Evolutionary conservation across 83 land plant species (phyloP).

Genomic region (Picea mariana): DNA sequence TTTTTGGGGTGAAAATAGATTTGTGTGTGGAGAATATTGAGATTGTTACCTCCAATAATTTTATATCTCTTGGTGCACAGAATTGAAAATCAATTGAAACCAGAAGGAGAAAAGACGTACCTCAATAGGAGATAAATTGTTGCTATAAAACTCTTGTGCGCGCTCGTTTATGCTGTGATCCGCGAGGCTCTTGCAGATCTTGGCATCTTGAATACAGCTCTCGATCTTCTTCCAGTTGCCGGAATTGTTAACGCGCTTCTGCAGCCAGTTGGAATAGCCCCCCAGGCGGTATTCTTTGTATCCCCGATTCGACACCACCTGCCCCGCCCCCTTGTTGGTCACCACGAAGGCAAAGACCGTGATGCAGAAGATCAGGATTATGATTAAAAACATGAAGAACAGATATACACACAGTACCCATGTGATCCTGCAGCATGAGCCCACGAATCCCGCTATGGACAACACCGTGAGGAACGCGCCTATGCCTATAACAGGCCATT

Average conservation of each 20-base stretch:
- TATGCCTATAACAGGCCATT: conserved; percentile 81
- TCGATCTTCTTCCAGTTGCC: conserved; percentile 74
- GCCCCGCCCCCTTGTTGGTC: conserved; percentile 86
- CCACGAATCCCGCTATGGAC: conserved; percentile 43
- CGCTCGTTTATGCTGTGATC: conserved; percentile 11
- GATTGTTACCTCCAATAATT: no score
- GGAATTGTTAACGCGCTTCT: conserved; percentile 55
- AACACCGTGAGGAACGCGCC: conserved; percentile 36
- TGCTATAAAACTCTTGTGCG: not conserved
- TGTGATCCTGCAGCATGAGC: conserved; percentile 38
- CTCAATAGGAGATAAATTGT: not conserved
- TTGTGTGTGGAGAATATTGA: no score
- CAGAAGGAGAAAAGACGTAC: no score
- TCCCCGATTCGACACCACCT: conserved; percentile 58
- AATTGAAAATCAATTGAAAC: no score
- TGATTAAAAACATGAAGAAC: conserved; percentile 46
- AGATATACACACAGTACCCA: conserved; percentile 44
- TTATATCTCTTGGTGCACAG: no score
- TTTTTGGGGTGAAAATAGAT: no score
- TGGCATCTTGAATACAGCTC: conserved; percentile 75
- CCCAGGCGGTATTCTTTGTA: conserved; percentile 79
- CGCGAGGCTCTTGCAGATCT: conserved; percentile 54
- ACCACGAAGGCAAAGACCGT: conserved; percentile 56
- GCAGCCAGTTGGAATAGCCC: conserved; percentile 88
- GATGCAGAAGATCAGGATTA: conserved; percentile 33